A percentile compares a stretch with the other conserved stretches of the same genome.
Evolutionary conservation across 306 rosid genomes (phyloP).

Genomic region (Dalbergia cultrata): DNA sequence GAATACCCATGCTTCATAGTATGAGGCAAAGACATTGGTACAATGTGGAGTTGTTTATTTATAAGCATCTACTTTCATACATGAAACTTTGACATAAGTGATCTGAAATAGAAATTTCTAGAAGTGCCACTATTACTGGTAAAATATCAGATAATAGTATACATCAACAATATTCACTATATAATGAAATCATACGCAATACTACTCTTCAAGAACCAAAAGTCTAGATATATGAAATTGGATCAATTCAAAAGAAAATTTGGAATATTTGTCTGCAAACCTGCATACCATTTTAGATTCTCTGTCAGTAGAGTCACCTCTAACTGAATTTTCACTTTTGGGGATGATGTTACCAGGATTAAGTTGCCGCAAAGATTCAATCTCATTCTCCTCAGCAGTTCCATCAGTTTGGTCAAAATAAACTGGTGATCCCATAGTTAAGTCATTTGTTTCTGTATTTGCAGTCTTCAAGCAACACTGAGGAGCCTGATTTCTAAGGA

Average conservation of each 20-base stretch:
- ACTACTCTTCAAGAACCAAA: conserved; percentile 33
- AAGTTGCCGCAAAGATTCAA: conserved; percentile 58
- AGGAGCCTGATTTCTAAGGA: conserved; percentile 74
- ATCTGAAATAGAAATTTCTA: conserved; percentile 17
- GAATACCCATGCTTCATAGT: no score
- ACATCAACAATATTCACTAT: conserved; percentile 2
- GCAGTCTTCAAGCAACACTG: conserved; percentile 51
- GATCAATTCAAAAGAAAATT: conserved; percentile 34
- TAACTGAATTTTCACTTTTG: conserved; percentile 48
- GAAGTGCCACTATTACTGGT: conserved; percentile 15
- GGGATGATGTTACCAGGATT: conserved; percentile 50
- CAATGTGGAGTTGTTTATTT: conserved; percentile 13
- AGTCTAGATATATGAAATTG: conserved; percentile 26
- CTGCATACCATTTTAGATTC: conserved; percentile 65
- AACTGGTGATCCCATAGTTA: conserved; percentile 47
- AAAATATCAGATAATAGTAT: conserved; percentile 19
- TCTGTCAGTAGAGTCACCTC: conserved; percentile 47
- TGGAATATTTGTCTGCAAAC: conserved; percentile 30
- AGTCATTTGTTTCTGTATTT: conserved; percentile 52
- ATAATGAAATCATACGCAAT: conserved; percentile 8
- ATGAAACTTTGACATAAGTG: conserved; percentile 13
- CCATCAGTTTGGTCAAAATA: conserved; percentile 52
- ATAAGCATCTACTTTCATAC: conserved; percentile 8
- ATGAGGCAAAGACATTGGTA: conserved; percentile 29
- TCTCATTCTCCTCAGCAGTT: conserved; percentile 49